Base-by-base conservation (phyloP, 768 basidiomycete genomes). In the Mycena galericulata region DNA sequence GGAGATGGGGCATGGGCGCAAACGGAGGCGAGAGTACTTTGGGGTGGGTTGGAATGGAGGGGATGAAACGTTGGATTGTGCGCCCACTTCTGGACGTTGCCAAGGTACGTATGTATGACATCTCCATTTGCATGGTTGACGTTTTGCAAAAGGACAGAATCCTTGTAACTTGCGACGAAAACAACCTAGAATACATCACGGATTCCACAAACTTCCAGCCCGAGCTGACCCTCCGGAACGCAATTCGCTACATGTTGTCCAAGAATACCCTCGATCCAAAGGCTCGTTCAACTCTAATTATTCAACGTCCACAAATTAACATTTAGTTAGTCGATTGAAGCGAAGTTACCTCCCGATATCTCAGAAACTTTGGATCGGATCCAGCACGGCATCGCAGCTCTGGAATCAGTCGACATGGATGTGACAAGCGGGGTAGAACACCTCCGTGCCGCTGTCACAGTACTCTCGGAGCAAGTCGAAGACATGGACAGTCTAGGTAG, bases 1-100 rank as follows among this genome's bases (percentile, higher is more conserved):
- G 94, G 14, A 84, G 93, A 49, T 94, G 89, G 89, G 94, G 94
- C 2, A 96, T 96, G 94, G 92, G 92, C 7, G 59, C 75, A 6
- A 75, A 75, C 1, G 74, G 70, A 45, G 73, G 71, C 1, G 71
- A 79, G 24, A 73, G 75, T 5, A 60, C 74, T 8, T 75, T 85
- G 34, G 79, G 80, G 8, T 86, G 79, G 74, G 79, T 81, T 53
- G 91, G 89, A 3, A 62, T 80, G 11, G 81, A 80, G 38, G 93
- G 93, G 8, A 87, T 95, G 86, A 75, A 79, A 40, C 82, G 80
- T 34, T 96, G 91, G 89, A 84, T 95, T 18, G 69, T 93, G 1
- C 87, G 94, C 4, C 94, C 94, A 15, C 77, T 96, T 47, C 76
- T 96, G 26, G 78, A 82, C 17, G 84, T 95, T 43, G 76, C 83